Evolutionary conservation across 768 basidiomycete genomes (phyloP).

Genomic region (Cyathus striatus): DNA sequence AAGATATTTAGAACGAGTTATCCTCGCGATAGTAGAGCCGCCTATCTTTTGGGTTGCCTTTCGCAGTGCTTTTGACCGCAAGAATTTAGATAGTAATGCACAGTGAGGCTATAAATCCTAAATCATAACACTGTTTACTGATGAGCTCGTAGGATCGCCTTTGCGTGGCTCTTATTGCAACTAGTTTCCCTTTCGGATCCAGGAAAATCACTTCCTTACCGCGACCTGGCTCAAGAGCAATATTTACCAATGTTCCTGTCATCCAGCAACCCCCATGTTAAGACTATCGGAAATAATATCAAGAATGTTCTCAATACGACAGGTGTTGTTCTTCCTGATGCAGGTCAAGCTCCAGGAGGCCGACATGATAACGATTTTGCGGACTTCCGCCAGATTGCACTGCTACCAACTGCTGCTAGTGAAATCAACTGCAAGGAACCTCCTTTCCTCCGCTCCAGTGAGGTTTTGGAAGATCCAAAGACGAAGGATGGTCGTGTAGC

Average conservation of each 20-base stretch:
- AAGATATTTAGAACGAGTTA: constrained; percentile 28
- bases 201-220: constrained; percentile 28
- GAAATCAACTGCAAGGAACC: constrained; percentile 41
- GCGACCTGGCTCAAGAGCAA: constrained; percentile 26
- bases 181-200: constrained; percentile 37
- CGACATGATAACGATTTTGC: constrained; percentile 67
- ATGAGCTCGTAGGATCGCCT: too few relatives aligned
- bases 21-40: constrained; percentile 40
- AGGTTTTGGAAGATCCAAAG: constrained; percentile 37
- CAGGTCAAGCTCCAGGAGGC: constrained; percentile 45
- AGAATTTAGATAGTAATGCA: constrained; percentile 23
- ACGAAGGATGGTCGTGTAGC: constrained; percentile 30
- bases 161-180: constrained; percentile 46
- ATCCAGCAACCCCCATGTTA: constrained; percentile 16
- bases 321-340: constrained; percentile 6
- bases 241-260: constrained; percentile 21
- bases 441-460: constrained; percentile 45
- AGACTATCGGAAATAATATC: constrained; percentile 29
- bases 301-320: constrained; percentile 23
- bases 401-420: constrained; percentile 58
- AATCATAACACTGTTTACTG: too few relatives aligned
- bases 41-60: constrained; percentile 46
- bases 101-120: too few relatives aligned
- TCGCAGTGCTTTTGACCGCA: constrained; percentile 24
- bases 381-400: constrained; percentile 56